Percentiles rank a stretch among this genome's conserved stretches.
phyloP scores from a whole-genome alignment of 192 early-diverging fungal species.

The Linnemannia exigua region DNA sequence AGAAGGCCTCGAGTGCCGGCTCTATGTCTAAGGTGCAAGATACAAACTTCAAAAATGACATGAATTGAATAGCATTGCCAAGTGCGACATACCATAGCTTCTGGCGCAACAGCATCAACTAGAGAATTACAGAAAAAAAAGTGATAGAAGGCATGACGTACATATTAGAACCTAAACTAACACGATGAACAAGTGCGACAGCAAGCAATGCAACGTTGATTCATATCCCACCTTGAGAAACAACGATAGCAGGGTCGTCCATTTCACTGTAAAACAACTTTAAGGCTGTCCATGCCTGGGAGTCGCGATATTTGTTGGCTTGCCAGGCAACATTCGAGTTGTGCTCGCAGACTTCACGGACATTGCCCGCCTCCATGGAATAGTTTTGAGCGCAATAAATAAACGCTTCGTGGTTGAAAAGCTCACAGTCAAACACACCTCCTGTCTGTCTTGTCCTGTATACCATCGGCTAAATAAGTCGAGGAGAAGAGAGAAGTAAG shows the following conservation, averaged over 20 bases:
- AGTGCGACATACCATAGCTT: neutral
- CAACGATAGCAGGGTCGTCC: constrained; percentile 24
- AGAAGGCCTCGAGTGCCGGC: no score
- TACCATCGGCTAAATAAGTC: constrained; percentile 17
- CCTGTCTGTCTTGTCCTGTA: constrained; percentile 48
- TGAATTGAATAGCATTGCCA: no score
- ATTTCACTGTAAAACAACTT: constrained; percentile 71
- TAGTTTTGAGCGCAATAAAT: constrained; percentile 79
- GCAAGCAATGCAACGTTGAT: neutral
- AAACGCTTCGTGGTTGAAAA: constrained; percentile 78
- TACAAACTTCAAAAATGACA: no score
- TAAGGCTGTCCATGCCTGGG: constrained; percentile 85
- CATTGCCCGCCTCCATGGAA: constrained; percentile 58
- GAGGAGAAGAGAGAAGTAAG: neutral
- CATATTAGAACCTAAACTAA: neutral
- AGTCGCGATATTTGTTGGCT: constrained; percentile 68
- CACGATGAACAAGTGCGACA: neutral
- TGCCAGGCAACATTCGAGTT: constrained; percentile 78
- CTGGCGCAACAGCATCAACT: neutral
- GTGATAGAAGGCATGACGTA: neutral
- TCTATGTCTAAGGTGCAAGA: no score
- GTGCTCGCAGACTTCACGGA: constrained; percentile 68
- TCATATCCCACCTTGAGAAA: constrained; percentile 30
- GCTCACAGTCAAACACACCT: constrained; percentile 52
- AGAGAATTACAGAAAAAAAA: neutral